These are phyloP conservation scores for Senna tora DNA, from an alignment of 306 rosid species.

Conservation along the genomic window DNA sequence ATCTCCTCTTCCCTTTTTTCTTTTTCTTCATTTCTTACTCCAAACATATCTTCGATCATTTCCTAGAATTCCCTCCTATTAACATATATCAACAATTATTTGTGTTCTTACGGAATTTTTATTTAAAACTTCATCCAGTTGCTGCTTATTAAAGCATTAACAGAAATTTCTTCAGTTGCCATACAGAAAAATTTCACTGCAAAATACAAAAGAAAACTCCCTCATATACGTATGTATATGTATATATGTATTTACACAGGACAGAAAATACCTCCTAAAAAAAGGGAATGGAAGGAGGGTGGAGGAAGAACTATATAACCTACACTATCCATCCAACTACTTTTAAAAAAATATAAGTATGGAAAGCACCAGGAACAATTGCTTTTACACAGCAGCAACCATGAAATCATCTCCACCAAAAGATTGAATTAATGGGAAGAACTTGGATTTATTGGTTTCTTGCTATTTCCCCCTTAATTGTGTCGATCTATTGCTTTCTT, in stretches of 20 bases:
- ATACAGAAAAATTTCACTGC: conserved; percentile 36
- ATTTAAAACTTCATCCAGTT: too few relatives aligned
- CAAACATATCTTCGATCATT: neutral
- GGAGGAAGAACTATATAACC: conserved; percentile 41
- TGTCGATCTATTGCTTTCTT: conserved; percentile 26
- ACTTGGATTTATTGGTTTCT: conserved; percentile 33
- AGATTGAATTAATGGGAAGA: conserved; percentile 42
- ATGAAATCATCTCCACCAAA: conserved; percentile 32
- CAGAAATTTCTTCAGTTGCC: too few relatives aligned
- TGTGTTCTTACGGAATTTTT: too few relatives aligned
- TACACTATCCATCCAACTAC: conserved; percentile 48
- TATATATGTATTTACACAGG: conserved; percentile 54
- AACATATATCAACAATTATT: too few relatives aligned
- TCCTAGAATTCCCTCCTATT: neutral
- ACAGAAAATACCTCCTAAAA: conserved; percentile 32
- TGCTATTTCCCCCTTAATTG: conserved; percentile 23
- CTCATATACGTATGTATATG: conserved; percentile 48
- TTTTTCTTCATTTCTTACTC: too few relatives aligned
- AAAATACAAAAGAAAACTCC: conserved; percentile 31
- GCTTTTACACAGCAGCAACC: conserved; percentile 36
- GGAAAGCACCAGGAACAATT: conserved; percentile 30
- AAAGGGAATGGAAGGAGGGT: conserved; percentile 19
- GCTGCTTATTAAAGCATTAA: too few relatives aligned
- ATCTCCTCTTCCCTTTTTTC: too few relatives aligned
- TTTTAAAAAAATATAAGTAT: conserved; percentile 36